Base-by-base conservation (phyloP, 805 yeast species). In the Candida andamanensis region DNA sequence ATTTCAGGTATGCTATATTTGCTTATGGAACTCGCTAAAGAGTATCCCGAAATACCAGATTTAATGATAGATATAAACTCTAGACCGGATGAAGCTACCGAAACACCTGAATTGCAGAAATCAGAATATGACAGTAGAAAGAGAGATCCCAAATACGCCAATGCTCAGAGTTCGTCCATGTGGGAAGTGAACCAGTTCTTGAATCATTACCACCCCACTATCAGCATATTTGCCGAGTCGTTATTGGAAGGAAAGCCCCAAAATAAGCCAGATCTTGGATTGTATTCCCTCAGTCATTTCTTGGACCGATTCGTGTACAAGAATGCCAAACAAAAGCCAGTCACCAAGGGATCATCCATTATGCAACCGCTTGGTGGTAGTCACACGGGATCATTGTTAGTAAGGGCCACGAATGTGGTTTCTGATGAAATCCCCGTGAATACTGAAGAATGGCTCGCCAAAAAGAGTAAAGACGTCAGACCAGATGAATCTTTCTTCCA, bases 331-430 rank as follows among this genome's bases (percentile, higher is more conserved):
- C 81, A 77, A 47, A 84, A 81, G 57, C 68, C 78, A 13, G 56
- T 66, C 20, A 63, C 79, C n/a, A 79, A 83, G 54, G 97, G 97
- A 49, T 68, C 82, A 4, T 86, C 97, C 26, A 89, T 92, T 53
- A 92, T 92, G 97, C 98, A 92, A 67, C 97, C 98, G 30, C 68
- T 92, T 43, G 87, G 94, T 27, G 97, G 96, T 41, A 71, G 78
- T 1, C 83, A 80, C 41, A 79, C 85, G 14, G 85, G 83, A 7
- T 63, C 79, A 4, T 59, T 82, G 32, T 66, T 83, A 44, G 85
- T 83, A 9, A 78, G 67, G 47, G 76, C 85, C n/a, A 73, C 85
- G 4, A 58, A 57, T 36, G 49, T 56, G 16, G 26, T 51, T 12
- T 45, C 51, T 17, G 55, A 56, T 4, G 73, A 67, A n/a, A 52